Evolutionary conservation across 179 eudicot species (phyloP).

Genomic region (Beta macrorhiza): DNA sequence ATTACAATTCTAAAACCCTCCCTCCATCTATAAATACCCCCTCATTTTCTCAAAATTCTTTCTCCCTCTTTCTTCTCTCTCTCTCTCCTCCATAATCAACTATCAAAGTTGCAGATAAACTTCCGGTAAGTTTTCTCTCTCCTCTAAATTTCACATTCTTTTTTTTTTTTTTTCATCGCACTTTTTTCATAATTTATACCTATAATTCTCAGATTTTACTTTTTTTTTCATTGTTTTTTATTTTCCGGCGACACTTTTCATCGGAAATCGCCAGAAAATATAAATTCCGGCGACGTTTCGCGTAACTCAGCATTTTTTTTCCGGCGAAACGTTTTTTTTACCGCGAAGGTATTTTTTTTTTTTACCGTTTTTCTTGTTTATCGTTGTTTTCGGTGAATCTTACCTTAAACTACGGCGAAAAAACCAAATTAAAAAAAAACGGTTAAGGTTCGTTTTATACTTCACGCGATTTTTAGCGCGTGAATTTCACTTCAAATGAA

Average conservation of each 20-base stretch:
- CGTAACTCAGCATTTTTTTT: neutral
- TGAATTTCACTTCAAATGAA: neutral
- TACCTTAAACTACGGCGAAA: constrained; percentile 12
- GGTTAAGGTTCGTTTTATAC: constrained; percentile 15
- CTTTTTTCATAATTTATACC: neutral
- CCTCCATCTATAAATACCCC: constrained; percentile 12
- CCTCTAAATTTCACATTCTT: neutral
- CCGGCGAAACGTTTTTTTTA: neutral
- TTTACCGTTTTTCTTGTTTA: neutral
- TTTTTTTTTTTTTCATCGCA: neutral
- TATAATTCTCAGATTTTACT: neutral
- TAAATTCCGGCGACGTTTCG: neutral
- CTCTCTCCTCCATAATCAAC: constrained; percentile 4
- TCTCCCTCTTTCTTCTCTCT: neutral
- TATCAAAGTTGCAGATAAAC: neutral
- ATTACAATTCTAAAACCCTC: neutral
- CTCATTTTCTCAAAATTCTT: neutral
- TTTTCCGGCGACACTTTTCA: neutral
- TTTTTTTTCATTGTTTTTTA: neutral
- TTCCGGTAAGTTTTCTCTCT: constrained; percentile 18
- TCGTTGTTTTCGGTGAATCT: neutral
- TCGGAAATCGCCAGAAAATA: neutral
- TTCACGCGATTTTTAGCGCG: neutral
- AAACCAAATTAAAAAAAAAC: constrained; percentile 13
- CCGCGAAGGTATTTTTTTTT: too few relatives aligned